Evolutionary conservation across 805 yeast genomes (phyloP), one percentile per base, ranked within the genome.

Genomic region (Ogataea minuta): DNA sequence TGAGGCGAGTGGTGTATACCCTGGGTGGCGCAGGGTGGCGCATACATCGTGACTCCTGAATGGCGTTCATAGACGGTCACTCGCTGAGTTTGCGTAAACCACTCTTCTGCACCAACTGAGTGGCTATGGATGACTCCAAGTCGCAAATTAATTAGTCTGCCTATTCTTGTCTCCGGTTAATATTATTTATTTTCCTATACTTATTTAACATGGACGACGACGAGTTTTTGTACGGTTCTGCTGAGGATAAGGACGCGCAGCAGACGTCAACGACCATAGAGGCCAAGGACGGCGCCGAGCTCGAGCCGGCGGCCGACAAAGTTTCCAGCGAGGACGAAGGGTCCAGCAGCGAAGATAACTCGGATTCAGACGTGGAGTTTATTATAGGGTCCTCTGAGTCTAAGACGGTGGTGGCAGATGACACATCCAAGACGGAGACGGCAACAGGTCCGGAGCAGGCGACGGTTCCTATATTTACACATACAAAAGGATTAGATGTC

Each of bases 331-430:
- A 49, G 13, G 57, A 35, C 32, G 48, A 27, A 11, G 32, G 42
- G n/a, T 36, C 44, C 6, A 27, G 39, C 26, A 71, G 59, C 3
- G 74, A 67, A 3, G 70, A 64, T 3, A 73, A 66, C 11, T 74
- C 64, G 9, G 78, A 71, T 30, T 66, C 69, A n/a, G 83, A 76
- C 44, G 82, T 90, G 24, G 96, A 90, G 61, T 84, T 91, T 56
- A 84, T 90, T 33, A 84, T 90, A 34, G 82, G 81, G 6, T 54
- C 59, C 11, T 23, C 43, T 16, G 75, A 72, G 23, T 34, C 55
- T 3, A 45, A 49, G 19, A 34, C 48, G 7, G 49, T 44, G 12
- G 10, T 50, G 36, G 39, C 41, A 10, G 49, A 37, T n/a, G 45
- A 32, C 21, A 39, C 45, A 42, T 12, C 17, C 26, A 41, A 54